Conservation (phyloP, 2,329 filamentous ascomycete genomes). For the Didymella glomerata region DNA sequence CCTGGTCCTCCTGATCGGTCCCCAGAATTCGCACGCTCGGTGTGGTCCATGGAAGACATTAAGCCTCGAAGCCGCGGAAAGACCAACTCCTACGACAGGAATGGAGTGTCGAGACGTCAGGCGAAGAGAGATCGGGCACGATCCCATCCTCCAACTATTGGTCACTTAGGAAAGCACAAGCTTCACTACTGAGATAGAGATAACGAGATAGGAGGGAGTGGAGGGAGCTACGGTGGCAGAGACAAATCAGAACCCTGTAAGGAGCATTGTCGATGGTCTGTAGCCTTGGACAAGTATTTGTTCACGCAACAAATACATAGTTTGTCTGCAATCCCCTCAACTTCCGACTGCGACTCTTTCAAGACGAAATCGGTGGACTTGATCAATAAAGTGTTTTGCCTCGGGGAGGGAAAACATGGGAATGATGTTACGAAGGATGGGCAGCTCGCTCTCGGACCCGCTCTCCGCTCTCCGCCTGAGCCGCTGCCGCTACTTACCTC, state of each 20-base stretch:
- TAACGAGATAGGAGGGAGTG: neutral
- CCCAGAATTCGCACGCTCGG: neutral
- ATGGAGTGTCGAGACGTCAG: conserved; percentile 13
- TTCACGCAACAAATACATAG: too few relatives aligned
- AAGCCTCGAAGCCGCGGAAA: neutral
- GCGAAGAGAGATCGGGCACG: neutral
- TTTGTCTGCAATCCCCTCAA: too few relatives aligned
- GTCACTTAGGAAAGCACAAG: conserved; percentile 10
- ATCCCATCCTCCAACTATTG: neutral
- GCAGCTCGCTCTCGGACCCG: too few relatives aligned
- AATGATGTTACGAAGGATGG: too few relatives aligned
- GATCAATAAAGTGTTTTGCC: too few relatives aligned
- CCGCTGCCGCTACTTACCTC: too few relatives aligned
- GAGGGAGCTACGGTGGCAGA: neutral
- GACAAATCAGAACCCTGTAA: neutral
- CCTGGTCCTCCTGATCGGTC: neutral
- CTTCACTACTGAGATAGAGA: conserved; percentile 11
- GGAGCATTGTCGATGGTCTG: neutral
- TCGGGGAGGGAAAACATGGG: too few relatives aligned
- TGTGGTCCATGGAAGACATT: neutral
- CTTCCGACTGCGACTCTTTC: too few relatives aligned
- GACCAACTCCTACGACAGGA: neutral
- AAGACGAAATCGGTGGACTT: neutral
- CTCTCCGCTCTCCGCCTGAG: too few relatives aligned
- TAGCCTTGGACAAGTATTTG: too few relatives aligned